Evolutionary conservation across 1,284 basidiomycete genomes (phyloP), one percentile per base, ranked within the genome.

Genomic region (Irpex lacteus): DNA sequence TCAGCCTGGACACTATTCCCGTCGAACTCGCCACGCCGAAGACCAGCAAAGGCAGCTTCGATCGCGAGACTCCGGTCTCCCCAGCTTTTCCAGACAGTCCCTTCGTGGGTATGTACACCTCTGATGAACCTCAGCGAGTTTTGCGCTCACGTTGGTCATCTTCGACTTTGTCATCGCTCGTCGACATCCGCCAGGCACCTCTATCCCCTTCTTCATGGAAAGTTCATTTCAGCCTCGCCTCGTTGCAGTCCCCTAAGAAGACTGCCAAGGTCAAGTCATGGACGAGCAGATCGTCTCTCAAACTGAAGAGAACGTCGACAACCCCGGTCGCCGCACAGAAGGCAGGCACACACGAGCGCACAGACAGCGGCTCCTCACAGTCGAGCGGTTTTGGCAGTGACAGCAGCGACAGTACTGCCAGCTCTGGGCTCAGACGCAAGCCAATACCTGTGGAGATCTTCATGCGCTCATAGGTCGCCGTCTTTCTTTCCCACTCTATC

Each of bases 131-230:
- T 58, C 71, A 74, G 66, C 71, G 73, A 55, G 64, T 63, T 36
- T 78, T 89, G 65, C 82, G 85, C 68, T 88, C 86, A 50, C 85
- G 84, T 68, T 90, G 88, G 88, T 88, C 86, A 66, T 78, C 82
- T 6, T 88, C 86, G 13, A 89, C 87, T 1, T 76, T 90, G 37
- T 76, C 67, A 44, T 67, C 76, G 40, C 82, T 83, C 21, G 72
- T 74, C 26, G 78, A 82, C 36, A 77, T 81, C 59, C 76, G 77
- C 38, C 68, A 69, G 36, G 26, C 65, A 26, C 69, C 68, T 13
- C 7, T 21, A 5, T 65, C 68, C 19, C 60, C 72, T 15, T 68
- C 77, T 9, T 75, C 79, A 21, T 78, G 80, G 63, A 80, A 81
- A 63, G 69, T 81, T 59, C 76, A 78, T 57, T 75, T 82, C 64